Evolutionary conservation across 768 basidiomycete species (phyloP), one percentile per base, ranked within the genome.

Genomic region (Suillus occidentalis): DNA sequence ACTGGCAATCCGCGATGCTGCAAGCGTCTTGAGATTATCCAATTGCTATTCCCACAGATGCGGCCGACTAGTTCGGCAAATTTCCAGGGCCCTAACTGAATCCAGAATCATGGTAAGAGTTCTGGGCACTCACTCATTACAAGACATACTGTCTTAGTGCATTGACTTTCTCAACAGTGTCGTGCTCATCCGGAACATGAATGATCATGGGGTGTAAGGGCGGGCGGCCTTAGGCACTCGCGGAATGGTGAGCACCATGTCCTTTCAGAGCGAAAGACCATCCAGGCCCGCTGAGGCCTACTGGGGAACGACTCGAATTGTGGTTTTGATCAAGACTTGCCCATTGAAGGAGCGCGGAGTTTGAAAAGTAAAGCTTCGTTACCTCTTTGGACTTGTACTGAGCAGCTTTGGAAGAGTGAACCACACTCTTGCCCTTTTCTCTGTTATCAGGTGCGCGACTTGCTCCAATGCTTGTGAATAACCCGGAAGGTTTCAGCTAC

Each of bases 351-450:
- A 28, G 3, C 25, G 58, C 58, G 58, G 58, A 59, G 58, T 59
- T 59, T 40, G 4, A 59, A 59, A 59, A 59, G 9, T 14, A 4
- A 18, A 28, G 16, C 39, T 40, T 40, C 37, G 18, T 20, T 59
- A 28, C 58, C 40, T 18, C 18, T 42, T 40, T 42, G 16, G 58
- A 28, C 39, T 6, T 42, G 12, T 18, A 6, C 16, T n/a, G 10
- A 58, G 22, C 56, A 57, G 34, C 34, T 13, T 56, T 37, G 37
- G 36, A 39, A 16, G 53, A 34, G 25, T 42, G 40, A 59, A 59
- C 25, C 39, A 42, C 25, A 42, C 25, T 42, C 25, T 42, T 59
- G 6, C 39, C 58, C 58, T 59, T 59, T 58, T 59, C 40, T 59
- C 25, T 13, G 25, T 42, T 31, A 40, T 28, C 58, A 59, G 25